These are phyloP conservation scores for Leccinum holopus DNA, from an alignment of 1,284 basidiomycete species.

Conservation along the genomic window DNA sequence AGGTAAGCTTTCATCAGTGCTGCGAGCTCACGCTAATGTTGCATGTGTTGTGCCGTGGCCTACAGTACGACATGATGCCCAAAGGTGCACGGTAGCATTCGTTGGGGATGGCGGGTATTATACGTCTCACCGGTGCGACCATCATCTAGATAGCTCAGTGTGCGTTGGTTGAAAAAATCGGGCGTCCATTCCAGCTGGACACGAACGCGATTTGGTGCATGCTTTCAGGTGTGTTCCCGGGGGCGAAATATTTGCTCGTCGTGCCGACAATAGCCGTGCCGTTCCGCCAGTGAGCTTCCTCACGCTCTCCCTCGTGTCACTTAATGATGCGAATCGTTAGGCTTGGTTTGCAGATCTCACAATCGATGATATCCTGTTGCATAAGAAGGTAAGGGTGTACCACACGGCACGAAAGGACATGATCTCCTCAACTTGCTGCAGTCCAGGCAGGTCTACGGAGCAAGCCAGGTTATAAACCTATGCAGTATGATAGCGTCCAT, in stretches of 20 bases:
- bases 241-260: slow-evolving; percentile 71
- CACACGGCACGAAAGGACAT: slow-evolving; percentile 90
- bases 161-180: not conserved
- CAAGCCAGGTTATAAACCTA: slow-evolving; percentile 74
- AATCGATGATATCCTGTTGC: slow-evolving; percentile 83
- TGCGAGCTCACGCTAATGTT: not conserved
- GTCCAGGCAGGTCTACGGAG: slow-evolving; percentile 69
- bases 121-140: not conserved
- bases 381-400: slow-evolving; percentile 89
- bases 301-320: slow-evolving; percentile 75
- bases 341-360: slow-evolving; percentile 92
- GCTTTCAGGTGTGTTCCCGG: not conserved
- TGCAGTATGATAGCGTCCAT: slow-evolving; percentile 79
- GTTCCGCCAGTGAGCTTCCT: slow-evolving; percentile 55
- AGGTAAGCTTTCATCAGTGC: not conserved
- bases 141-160: not conserved
- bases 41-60: not conserved
- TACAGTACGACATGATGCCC: not conserved
- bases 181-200: not conserved
- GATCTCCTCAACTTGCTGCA: slow-evolving; percentile 90
- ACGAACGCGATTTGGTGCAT: not conserved
- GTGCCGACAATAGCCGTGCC: slow-evolving; percentile 51
- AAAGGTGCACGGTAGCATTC: not conserved
- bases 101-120: not conserved
- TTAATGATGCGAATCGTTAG: slow-evolving; percentile 83